Evolutionary conservation across 306 rosid genomes (phyloP).

Genomic region (Begonia masoniana): DNA sequence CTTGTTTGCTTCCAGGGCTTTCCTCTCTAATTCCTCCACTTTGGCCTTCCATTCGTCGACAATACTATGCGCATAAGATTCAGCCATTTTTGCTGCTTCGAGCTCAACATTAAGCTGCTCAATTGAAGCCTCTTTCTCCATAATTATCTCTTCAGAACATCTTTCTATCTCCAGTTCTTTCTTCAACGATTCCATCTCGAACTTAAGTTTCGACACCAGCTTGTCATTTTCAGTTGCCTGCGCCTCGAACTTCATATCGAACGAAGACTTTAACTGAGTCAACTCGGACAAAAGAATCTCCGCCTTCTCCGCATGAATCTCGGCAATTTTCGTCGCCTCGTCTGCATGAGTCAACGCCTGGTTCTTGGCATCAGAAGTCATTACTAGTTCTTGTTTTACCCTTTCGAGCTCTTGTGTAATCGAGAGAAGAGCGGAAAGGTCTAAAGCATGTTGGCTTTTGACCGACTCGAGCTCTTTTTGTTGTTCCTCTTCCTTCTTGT

Average conservation of each 20-base stretch:
- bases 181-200: slow-evolving; percentile 48
- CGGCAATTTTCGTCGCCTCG: slow-evolving; percentile 84
- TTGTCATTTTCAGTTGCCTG: slow-evolving; percentile 47
- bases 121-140: slow-evolving; percentile 46
- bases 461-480: slow-evolving; percentile 68
- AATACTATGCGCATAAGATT: slow-evolving; percentile 55
- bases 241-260: slow-evolving; percentile 62
- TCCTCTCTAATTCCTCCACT: slow-evolving; percentile 52
- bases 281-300: slow-evolving; percentile 70
- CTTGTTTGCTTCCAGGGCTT: slow-evolving; percentile 50
- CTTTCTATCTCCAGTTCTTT: slow-evolving; percentile 52
- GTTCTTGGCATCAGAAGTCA: slow-evolving; percentile 88
- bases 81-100: slow-evolving; percentile 86
- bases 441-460: slow-evolving; percentile 77
- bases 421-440: slow-evolving; percentile 66
- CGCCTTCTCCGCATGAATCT: slow-evolving; percentile 65
- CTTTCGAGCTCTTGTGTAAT: slow-evolving; percentile 77
- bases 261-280: slow-evolving; percentile 45
- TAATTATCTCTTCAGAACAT: slow-evolving; percentile 33
- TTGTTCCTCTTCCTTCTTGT: slow-evolving; percentile 86
- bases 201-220: slow-evolving; percentile 30
- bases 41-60: slow-evolving; percentile 56
- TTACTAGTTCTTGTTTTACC: slow-evolving; percentile 58
- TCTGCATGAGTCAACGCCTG: slow-evolving; percentile 89
- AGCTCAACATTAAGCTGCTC: slow-evolving; percentile 76